Percentiles rank a stretch among this genome's conserved stretches.
Evolutionary conservation across 1,139 yeast genomes (phyloP).

Genomic region (Geotrichum klebahnii): DNA sequence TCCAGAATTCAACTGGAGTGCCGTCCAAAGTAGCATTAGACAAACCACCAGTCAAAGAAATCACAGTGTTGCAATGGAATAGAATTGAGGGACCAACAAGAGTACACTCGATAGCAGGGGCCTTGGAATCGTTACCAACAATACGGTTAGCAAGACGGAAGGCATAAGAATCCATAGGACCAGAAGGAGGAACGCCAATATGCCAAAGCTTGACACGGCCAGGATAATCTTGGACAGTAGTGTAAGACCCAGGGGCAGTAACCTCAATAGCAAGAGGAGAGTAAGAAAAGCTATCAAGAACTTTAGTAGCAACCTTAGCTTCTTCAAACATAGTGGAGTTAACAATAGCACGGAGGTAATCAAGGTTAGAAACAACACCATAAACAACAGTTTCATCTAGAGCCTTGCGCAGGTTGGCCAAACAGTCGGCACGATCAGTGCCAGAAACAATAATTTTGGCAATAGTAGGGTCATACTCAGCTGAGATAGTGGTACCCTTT

Average conservation of each 20-base stretch:
- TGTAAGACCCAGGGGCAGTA: slow-evolving; percentile 82
- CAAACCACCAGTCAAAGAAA: slow-evolving; percentile 84
- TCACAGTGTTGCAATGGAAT: slow-evolving; percentile 74
- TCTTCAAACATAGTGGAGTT: slow-evolving; percentile 76
- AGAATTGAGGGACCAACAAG: slow-evolving; percentile 77
- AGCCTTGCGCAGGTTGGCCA: slow-evolving; percentile 70
- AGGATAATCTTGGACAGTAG: slow-evolving; percentile 94
- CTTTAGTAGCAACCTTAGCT: slow-evolving; percentile 81
- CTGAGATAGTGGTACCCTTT: slow-evolving; percentile 83
- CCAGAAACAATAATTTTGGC: slow-evolving; percentile 97
- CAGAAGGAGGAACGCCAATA: slow-evolving; percentile 94
- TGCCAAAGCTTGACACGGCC: slow-evolving; percentile 89
- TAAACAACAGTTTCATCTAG: slow-evolving; percentile 78
- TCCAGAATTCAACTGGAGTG: slow-evolving; percentile 55
- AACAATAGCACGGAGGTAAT: slow-evolving; percentile 81
- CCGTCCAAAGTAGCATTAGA: slow-evolving; percentile 66
- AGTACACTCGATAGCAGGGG: slow-evolving; percentile 90
- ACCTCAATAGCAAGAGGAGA: slow-evolving; percentile 81
- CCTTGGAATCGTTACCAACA: slow-evolving; percentile 75
- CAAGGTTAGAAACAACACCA: slow-evolving; percentile 87
- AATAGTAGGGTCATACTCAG: slow-evolving; percentile 93
- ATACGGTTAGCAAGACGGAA: slow-evolving; percentile 84
- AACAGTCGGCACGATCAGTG: slow-evolving; percentile 77
- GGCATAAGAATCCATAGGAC: slow-evolving; percentile 93
- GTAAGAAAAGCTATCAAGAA: slow-evolving; percentile 77